A percentile compares a stretch with the other conserved stretches of the same genome.
Conservation (phyloP, 768 basidiomycete species). For the Hypholoma sublateritium region DNA sequence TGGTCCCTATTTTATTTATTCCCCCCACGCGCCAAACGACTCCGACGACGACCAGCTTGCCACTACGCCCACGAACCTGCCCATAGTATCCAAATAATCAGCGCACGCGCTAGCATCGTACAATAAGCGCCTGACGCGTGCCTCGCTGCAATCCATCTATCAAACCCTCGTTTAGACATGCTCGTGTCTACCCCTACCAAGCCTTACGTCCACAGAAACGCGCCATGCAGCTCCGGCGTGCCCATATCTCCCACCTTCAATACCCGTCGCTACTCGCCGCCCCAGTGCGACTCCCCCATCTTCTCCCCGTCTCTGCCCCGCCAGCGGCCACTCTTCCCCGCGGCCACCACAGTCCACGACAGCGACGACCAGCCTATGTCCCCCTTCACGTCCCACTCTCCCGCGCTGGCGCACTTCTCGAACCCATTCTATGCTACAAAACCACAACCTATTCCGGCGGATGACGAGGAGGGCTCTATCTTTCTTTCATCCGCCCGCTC, state of each 20-base stretch:
- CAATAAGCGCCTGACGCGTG: conserved; percentile 18
- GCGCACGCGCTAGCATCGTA: conserved; percentile 4
- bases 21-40: conserved; percentile 23
- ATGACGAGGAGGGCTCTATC: conserved; percentile 58
- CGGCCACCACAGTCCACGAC: conserved; percentile 27
- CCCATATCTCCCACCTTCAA: conserved; percentile 31
- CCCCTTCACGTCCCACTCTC: conserved; percentile 39
- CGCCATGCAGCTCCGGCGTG: conserved; percentile 24
- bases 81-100: not conserved
- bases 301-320: conserved; percentile 65
- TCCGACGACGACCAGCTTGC: conserved; percentile 5
- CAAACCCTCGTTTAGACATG: conserved; percentile 33
- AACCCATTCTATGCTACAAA: conserved; percentile 36
- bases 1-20: conserved; percentile 27
- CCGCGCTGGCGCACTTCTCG: conserved; percentile 37
- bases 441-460: conserved; percentile 43
- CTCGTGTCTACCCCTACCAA: conserved; percentile 45
- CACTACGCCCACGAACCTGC: not conserved
- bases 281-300: conserved; percentile 55
- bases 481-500: conserved; percentile 50
- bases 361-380: conserved; percentile 53
- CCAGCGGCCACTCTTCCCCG: conserved; percentile 40
- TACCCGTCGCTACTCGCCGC: conserved; percentile 34
- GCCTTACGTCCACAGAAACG: conserved; percentile 31
- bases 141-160: conserved; percentile 18